These are phyloP conservation scores for Tulasnella sp. DNA, from an alignment of 768 basidiomycete species.

Conservation along the genomic window DNA sequence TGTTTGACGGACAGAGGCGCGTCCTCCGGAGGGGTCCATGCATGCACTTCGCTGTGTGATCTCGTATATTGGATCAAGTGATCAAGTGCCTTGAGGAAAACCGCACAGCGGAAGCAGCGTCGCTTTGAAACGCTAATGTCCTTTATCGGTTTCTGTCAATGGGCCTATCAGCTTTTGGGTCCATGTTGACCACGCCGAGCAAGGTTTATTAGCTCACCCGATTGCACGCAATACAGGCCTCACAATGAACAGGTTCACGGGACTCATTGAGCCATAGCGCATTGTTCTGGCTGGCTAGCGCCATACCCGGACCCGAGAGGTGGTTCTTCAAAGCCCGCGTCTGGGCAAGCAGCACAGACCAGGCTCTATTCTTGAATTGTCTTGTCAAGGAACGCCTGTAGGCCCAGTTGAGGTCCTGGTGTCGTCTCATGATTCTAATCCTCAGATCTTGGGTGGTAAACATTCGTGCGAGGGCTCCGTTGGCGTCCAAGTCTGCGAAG, in stretches of 20 bases:
- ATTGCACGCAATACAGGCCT: not conserved
- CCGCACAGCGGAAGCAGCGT: not conserved
- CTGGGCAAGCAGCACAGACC: too few relatives aligned
- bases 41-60: not conserved
- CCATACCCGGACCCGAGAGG: too few relatives aligned
- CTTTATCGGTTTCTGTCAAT: not conserved
- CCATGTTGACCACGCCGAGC: too few relatives aligned
- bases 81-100: not conserved
- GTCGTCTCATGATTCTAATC: too few relatives aligned
- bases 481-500: too few relatives aligned
- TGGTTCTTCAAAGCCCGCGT: too few relatives aligned
- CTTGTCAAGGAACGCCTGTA: too few relatives aligned
- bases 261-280: not conserved
- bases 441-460: too few relatives aligned
- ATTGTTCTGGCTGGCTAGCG: too few relatives aligned
- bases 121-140: not conserved
- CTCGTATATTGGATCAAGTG: not conserved
- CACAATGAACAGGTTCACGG: not conserved
- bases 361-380: too few relatives aligned
- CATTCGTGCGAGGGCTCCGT: too few relatives aligned
- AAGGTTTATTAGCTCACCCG: not conserved
- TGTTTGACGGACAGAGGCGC: not conserved
- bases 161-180: not conserved
- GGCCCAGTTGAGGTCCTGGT: too few relatives aligned
- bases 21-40: not conserved